A percentile compares a stretch with the other conserved stretches of the same genome.
Evolutionary conservation across 1,284 basidiomycete genomes (phyloP).

Genomic region (Pulveroboletus sp.): DNA sequence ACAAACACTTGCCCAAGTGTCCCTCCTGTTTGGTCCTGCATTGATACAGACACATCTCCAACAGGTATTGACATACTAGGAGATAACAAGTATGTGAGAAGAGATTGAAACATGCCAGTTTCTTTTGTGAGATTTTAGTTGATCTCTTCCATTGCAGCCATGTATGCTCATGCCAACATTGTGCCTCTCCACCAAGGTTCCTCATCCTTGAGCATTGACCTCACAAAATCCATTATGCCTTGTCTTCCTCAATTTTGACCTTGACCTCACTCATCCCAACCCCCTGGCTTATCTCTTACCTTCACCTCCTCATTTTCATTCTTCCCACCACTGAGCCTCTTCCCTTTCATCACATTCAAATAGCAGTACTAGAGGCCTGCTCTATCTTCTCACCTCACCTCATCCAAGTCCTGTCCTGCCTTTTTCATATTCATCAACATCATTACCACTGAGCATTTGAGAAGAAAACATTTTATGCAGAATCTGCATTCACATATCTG

Average conservation of each 20-base stretch:
- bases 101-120: slow-evolving; percentile 55
- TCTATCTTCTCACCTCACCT: too few species aligned
- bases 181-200: neutral
- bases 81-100: slow-evolving; percentile 61
- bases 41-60: neutral
- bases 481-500: too few species aligned
- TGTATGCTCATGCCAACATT: slow-evolving; percentile 24
- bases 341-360: slow-evolving; percentile 45
- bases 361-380: too few species aligned
- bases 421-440: too few species aligned
- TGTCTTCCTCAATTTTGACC: slow-evolving; percentile 34
- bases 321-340: slow-evolving; percentile 12
- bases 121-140: slow-evolving; percentile 46
- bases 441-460: too few species aligned
- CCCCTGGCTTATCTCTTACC: neutral
- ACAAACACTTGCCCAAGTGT: slow-evolving; percentile 37
- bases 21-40: slow-evolving; percentile 13
- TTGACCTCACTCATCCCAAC: neutral
- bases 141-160: slow-evolving; percentile 55
- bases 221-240: slow-evolving; percentile 57
- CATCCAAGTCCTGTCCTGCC: too few species aligned
- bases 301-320: slow-evolving; percentile 13
- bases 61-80: slow-evolving; percentile 7
- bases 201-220: too few species aligned
- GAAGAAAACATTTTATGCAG: too few species aligned